Evolutionary conservation across 176 grass and related monocot species (phyloP).

Genomic region (Alloteropsis semialata): DNA sequence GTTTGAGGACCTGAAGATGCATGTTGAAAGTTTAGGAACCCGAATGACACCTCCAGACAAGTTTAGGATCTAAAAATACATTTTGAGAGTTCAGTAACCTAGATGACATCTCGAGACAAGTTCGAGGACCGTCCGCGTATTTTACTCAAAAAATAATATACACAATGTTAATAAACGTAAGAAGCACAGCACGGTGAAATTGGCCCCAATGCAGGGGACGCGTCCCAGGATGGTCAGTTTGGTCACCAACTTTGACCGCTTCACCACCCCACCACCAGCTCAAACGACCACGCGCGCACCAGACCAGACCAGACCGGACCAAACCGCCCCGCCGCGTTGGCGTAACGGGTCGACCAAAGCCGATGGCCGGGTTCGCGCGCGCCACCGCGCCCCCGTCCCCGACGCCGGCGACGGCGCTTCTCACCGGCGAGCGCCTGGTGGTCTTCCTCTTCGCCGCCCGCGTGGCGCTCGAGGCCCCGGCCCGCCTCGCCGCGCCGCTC

Average conservation of each 20-base stretch:
- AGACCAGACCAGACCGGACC: background rate
- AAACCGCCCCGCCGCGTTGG: conserved; percentile 1
- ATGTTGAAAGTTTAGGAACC: too few species aligned
- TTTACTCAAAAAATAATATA: too few species aligned
- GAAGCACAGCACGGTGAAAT: too few species aligned
- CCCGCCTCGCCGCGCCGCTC: conserved; percentile 48
- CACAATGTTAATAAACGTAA: too few species aligned
- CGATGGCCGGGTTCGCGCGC: background rate
- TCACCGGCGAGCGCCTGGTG: conserved; percentile 77
- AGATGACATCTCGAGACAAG: too few species aligned
- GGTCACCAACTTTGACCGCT: conserved; percentile 28
- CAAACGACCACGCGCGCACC: background rate
- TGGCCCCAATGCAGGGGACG: too few species aligned
- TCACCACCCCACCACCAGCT: background rate
- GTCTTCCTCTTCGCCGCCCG: conserved; percentile 79
- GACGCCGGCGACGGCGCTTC: conserved; percentile 5
- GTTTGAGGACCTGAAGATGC: too few species aligned
- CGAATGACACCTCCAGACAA: too few species aligned
- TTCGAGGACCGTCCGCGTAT: too few species aligned
- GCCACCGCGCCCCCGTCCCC: background rate
- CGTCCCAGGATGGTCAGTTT: background rate
- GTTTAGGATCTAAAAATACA: too few species aligned
- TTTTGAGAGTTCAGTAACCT: too few species aligned
- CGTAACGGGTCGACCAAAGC: background rate
- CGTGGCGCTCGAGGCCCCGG: conserved; percentile 62